These are phyloP conservation scores for Anisodus tanguticus DNA, from an alignment of 257 asterid genomes.

Conservation along the genomic window DNA sequence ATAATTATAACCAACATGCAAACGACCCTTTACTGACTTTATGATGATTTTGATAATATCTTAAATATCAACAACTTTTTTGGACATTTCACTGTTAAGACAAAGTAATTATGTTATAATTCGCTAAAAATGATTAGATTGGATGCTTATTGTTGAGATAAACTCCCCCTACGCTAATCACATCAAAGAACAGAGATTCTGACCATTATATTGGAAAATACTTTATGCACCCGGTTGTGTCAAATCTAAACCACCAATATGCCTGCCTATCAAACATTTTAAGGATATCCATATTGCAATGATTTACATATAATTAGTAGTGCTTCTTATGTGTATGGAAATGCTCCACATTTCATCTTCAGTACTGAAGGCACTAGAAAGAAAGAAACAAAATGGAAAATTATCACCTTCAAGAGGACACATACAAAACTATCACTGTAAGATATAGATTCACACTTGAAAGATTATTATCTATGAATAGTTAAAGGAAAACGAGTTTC, in stretches of 20 bases:
- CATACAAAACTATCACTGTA: neutral
- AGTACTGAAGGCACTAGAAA: neutral
- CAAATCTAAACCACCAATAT: conserved; percentile 13
- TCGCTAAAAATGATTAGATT: conserved; percentile 55
- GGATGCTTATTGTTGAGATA: conserved; percentile 44
- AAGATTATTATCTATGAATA: neutral
- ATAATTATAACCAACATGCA: neutral
- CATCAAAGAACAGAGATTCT: conserved; percentile 44
- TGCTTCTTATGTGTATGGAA: neutral
- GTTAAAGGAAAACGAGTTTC: neutral
- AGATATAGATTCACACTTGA: neutral
- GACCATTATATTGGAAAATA: conserved; percentile 6
- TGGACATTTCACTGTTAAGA: conserved; percentile 11
- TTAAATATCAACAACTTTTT: conserved; percentile 35
- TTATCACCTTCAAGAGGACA: neutral
- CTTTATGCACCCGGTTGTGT: conserved; percentile 7
- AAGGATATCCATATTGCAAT: conserved; percentile 17
- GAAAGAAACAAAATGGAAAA: neutral
- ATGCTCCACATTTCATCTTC: neutral
- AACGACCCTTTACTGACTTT: neutral
- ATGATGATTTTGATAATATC: conserved; percentile 36
- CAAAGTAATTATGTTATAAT: conserved; percentile 28
- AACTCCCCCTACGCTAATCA: conserved; percentile 48
- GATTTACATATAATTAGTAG: conserved; percentile 19
- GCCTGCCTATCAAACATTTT: neutral